Conservation (phyloP, 2,329 filamentous ascomycete species). For the Pseudocercospora eumusae region DNA sequence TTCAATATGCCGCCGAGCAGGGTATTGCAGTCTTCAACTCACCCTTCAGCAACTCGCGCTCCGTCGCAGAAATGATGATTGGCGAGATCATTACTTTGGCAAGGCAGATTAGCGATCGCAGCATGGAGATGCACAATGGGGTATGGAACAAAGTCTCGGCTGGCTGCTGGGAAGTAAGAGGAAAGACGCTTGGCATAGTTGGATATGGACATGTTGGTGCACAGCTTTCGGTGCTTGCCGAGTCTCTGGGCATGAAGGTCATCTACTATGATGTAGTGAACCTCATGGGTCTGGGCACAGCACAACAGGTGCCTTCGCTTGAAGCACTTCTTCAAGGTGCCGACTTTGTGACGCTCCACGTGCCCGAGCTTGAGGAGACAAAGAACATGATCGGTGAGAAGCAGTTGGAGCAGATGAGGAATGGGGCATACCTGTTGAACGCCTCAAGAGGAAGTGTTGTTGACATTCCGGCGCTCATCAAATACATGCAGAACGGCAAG, state of each 20-base stretch:
- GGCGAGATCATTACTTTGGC: conserved; percentile 89
- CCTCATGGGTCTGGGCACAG: conserved; percentile 89
- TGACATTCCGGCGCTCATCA: conserved; percentile 87
- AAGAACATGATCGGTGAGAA: conserved; percentile 82
- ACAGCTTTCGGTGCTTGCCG: conserved; percentile 90
- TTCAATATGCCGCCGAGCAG: conserved; percentile 76
- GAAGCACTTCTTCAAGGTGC: conserved; percentile 73
- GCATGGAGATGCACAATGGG: conserved; percentile 88
- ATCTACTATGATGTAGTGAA: conserved; percentile 96
- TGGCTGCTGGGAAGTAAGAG: conserved; percentile 96
- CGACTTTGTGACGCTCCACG: conserved; percentile 93
- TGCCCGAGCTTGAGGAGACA: conserved; percentile 90
- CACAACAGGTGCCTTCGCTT: conserved; percentile 77
- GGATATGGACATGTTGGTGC: conserved; percentile 97
- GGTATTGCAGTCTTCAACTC: conserved; percentile 99
- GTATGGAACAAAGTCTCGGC: conserved; percentile 98
- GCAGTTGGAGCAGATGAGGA: conserved; percentile 87
- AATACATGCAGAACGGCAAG: conserved; percentile 81
- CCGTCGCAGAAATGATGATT: conserved; percentile 94
- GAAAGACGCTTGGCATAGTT: conserved; percentile 94
- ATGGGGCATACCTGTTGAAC: conserved; percentile 91
- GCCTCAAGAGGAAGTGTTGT: conserved; percentile 92
- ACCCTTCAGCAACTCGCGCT: conserved; percentile 95
- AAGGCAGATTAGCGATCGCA: conserved; percentile 89
- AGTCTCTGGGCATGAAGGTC: conserved; percentile 97